These are phyloP conservation scores for Pleurotus citrinopileatus DNA, from an alignment of 768 basidiomycete species.

Conservation along the genomic window DNA sequence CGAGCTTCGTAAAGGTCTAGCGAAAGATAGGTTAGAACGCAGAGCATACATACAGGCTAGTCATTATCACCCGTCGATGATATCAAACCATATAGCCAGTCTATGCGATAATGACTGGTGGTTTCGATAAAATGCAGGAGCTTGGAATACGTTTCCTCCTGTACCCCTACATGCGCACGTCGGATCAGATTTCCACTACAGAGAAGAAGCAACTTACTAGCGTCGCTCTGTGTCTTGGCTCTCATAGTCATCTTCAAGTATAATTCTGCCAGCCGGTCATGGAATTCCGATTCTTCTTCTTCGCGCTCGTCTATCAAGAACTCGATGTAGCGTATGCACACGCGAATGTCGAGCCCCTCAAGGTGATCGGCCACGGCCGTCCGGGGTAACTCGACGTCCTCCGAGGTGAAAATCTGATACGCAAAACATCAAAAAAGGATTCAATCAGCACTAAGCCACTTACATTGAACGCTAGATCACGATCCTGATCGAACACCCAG, in stretches of 20 bases:
- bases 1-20: slow-evolving; percentile 87
- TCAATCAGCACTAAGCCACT: slow-evolving; percentile 3
- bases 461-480: slow-evolving; percentile 76
- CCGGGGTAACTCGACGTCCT: slow-evolving; percentile 88
- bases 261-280: slow-evolving; percentile 86
- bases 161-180: slow-evolving; percentile 35
- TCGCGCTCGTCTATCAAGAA: slow-evolving; percentile 74
- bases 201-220: slow-evolving; percentile 38
- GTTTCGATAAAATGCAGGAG: slow-evolving; percentile 75
- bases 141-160: slow-evolving; percentile 56
- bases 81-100: slow-evolving; percentile 79
- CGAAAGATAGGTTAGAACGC: not conserved
- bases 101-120: slow-evolving; percentile 68
- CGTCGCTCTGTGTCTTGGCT: slow-evolving; percentile 57
- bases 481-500: slow-evolving; percentile 83
- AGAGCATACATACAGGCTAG: not conserved
- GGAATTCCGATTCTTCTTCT: slow-evolving; percentile 67
- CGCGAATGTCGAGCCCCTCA: slow-evolving; percentile 61
- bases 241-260: slow-evolving; percentile 70
- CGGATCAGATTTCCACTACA: not conserved
- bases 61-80: slow-evolving; percentile 71
- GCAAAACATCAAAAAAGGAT: not conserved
- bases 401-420: slow-evolving; percentile 87
- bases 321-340: slow-evolving; percentile 82
- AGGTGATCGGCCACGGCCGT: slow-evolving; percentile 75